Base-by-base conservation (phyloP, 148 eudicot genomes). In the Arbutus unedo region DNA sequence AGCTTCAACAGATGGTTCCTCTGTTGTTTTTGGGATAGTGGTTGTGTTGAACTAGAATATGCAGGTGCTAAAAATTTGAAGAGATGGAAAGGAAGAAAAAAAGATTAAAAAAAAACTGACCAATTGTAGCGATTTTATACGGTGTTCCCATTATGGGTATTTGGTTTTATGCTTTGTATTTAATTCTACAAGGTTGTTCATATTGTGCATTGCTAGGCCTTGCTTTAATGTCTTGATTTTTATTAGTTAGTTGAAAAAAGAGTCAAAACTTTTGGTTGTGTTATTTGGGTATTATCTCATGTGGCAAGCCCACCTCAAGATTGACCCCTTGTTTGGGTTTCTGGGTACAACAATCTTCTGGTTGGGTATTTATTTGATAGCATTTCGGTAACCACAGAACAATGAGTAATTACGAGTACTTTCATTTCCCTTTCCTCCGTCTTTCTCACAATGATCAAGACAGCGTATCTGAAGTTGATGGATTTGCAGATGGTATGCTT, bases 1-100 rank as follows among this genome's bases (percentile, higher is more conserved):
- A 79, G 72, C 81, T 78, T 57, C 81, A n/a, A 23, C 55, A 21
- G 72, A 59, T 79, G 54, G 72, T 60, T 59, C 53, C 45, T 60
- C 31, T 31, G 47, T 79, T 60, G 55, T 79, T 60, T 79, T 59
- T 79, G 7, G 19, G 53, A 79, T 43, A 44, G 45, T 23, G 25
- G 15, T n/a, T 5, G 15, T 76, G 8, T 50, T 60, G 43, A 54
- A 78, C 81, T 56, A 50, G n/a, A 23, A 49, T 18, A 79, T 79
- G 15, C 51, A 44, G 81, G 41, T 60, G 55, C 53, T 79, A 45
- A 21, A 43, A 64, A 60, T 60, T 60, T 60, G 54, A 78, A 79
- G 55, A 6, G 43, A 45, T 6, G 23, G 23, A 56, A 56, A 19
- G 6, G 6, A 4, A 44, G 8, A 44, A 45, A 8, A 60, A 60